Base-by-base conservation (phyloP, 225 moss, liverwort and hornwort genomes). In the Pseudoscleropodium purum region DNA sequence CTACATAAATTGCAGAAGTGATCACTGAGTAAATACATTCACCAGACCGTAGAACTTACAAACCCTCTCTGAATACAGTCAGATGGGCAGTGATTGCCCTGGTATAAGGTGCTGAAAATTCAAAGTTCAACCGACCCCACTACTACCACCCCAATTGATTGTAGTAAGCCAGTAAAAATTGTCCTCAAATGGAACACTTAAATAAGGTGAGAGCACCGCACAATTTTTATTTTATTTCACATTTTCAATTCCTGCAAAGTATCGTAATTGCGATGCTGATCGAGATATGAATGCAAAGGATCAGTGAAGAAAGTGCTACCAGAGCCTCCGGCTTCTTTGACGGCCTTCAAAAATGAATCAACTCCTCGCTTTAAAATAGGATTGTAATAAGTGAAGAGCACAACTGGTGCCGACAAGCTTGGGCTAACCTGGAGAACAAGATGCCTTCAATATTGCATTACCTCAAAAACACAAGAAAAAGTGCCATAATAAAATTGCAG, bases 351-450 rank as follows among this genome's bases (percentile, higher is more conserved):
- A 84, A 98, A 95, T 43, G 86, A 84, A 82, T 90, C 92, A 7
- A 91, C 6, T 82, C 98, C 98, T 87, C 95, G 95, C 86, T 92
- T 95, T 57, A 98, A 85, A 51, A 98, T 93, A 61, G 95, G 96
- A 90, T 98, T 98, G 93, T 96, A 97, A 70, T 98, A 97, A 34
- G 95, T 62, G 84, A 98, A 98, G 31, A 98, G 67, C 85, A 98
- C 97, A 56, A 97, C 90, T 62, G 97, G 98, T 54, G 95, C 97
- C 86, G 87, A 87, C 76, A 98, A 87, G 70, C 92, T 91, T 70
- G 96, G 95, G 75, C 82, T 88, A 51, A 91, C 92, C 96, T 97
- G 93, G 78, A 87, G 86, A 87, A 87, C 52, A 80, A 83, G 33
- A 43, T 36, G 60, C 19, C 41, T 66, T 87, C 61, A 88, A 79